Conservation (phyloP, 139 green algal species). For the Chlamydomonas sp. region DNA sequence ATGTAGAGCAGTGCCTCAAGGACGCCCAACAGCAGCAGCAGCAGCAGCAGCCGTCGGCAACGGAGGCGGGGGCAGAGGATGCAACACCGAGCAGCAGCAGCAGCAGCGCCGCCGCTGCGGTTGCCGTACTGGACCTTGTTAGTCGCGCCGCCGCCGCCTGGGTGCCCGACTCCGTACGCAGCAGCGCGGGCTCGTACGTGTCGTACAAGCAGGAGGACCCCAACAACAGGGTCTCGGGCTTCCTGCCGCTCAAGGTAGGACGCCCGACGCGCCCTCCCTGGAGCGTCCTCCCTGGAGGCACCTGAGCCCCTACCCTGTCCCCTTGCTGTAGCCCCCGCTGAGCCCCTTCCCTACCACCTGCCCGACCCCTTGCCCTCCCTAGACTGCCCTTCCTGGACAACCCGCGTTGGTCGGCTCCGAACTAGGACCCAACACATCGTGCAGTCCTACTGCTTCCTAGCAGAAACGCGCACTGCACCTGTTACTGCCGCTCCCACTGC, state of each 20-base stretch:
- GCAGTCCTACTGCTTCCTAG: too few species aligned
- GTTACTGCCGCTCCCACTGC: too few species aligned
- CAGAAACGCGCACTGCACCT: too few species aligned
- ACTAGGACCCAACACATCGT: too few species aligned
- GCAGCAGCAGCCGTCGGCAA: not conserved
- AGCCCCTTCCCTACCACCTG: not conserved
- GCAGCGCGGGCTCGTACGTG: not conserved
- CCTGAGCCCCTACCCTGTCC: not conserved
- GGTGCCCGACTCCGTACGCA: not conserved
- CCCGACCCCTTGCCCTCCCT: not conserved
- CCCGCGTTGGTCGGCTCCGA: too few species aligned
- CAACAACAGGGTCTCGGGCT: not conserved
- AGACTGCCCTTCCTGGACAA: too few species aligned
- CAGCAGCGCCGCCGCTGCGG: not conserved
- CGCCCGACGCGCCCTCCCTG: too few species aligned
- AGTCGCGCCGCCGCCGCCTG: not conserved
- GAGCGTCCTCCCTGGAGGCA: too few species aligned
- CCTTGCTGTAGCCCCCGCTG: not conserved
- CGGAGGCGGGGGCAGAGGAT: not conserved
- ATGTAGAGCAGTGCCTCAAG: not conserved
- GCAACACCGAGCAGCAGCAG: not conserved
- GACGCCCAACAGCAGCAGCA: not conserved
- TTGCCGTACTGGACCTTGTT: slow-evolving; percentile 6
- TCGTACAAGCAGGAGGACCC: not conserved
- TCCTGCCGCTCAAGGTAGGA: slow-evolving; percentile 14